phyloP scores from a whole-genome alignment of 106 monocot species.

The Alisma plantagoaquatica region DNA sequence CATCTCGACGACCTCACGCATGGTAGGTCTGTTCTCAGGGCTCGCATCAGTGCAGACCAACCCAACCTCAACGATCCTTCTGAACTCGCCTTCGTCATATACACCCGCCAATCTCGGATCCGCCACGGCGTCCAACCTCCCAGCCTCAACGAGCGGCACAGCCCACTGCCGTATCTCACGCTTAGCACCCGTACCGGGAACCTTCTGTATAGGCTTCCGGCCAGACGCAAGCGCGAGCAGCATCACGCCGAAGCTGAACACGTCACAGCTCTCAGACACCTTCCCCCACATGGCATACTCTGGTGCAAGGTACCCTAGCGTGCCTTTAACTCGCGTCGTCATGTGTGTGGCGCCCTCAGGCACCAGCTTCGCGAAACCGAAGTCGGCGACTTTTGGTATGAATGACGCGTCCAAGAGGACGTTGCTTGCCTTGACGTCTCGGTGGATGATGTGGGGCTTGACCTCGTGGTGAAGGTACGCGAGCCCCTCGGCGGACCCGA shows the following conservation, averaged over 20 bases:
- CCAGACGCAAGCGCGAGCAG: background rate
- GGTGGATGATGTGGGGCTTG: background rate
- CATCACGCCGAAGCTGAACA: background rate
- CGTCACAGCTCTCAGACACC: constrained; percentile 2
- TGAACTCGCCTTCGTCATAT: background rate
- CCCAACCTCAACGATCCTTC: background rate
- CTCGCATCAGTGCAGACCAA: background rate
- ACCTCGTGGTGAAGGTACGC: too few relatives aligned
- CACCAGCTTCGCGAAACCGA: constrained; percentile 1
- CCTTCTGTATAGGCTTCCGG: background rate
- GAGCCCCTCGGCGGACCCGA: background rate
- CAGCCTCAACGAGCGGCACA: background rate
- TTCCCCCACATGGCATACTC: constrained; percentile 5
- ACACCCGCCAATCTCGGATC: background rate
- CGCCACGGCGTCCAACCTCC: background rate
- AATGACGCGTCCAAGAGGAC: background rate
- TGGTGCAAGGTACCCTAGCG: too few relatives aligned
- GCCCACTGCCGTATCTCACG: background rate
- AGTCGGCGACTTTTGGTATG: background rate
- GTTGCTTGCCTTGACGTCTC: too few relatives aligned
- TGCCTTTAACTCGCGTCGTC: background rate
- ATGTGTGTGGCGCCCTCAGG: background rate
- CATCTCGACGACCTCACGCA: constrained; percentile 1
- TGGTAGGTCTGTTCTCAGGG: background rate
- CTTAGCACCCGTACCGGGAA: background rate